A percentile compares a stretch with the other conserved stretches of the same genome.
phyloP scores from a whole-genome alignment of 2,329 filamentous ascomycete genomes.

The Aureobasidium mangrovei region DNA sequence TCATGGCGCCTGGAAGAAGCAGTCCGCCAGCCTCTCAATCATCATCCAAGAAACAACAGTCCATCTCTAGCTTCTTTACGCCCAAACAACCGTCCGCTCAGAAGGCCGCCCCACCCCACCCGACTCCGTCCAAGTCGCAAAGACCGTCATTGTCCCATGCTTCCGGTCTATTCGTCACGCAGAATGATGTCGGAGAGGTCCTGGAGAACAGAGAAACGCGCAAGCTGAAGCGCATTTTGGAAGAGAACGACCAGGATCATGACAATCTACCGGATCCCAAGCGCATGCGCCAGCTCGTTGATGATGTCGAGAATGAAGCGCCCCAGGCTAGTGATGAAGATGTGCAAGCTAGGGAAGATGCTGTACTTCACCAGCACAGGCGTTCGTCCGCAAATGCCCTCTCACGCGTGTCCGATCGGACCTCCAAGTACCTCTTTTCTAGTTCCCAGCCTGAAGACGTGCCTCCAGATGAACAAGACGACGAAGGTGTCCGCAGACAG shows the following conservation, averaged over 20 bases:
- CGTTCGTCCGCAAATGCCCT: conserved; percentile 16
- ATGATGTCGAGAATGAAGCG: conserved; percentile 12
- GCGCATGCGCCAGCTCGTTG: conserved; percentile 12
- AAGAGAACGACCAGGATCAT: conserved; percentile 32
- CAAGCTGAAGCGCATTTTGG: conserved; percentile 27
- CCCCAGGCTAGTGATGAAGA: conserved; percentile 1
- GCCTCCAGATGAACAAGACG: conserved; percentile 32
- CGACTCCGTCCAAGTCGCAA: conserved; percentile 48
- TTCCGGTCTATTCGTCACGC: conserved; percentile 19
- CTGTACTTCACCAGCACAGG: conserved; percentile 22
- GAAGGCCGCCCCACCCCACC: conserved; percentile 85
- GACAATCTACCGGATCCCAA: conserved; percentile 31
- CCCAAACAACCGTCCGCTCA: conserved; percentile 26
- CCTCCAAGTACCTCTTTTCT: conserved; percentile 52
- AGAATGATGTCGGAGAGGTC: not conserved
- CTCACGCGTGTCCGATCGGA: conserved; percentile 34
- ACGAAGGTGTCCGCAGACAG: conserved; percentile 45
- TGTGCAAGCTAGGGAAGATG: not conserved
- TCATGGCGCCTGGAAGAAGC: conserved; percentile 11
- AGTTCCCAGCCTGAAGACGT: conserved; percentile 35
- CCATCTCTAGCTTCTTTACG: conserved; percentile 79
- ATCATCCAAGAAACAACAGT: conserved; percentile 61
- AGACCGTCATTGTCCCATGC: conserved; percentile 14
- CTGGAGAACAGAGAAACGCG: not conserved
- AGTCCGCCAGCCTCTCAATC: conserved; percentile 14